These are phyloP conservation scores for Xylariaceae sp. DNA, from an alignment of 2,329 filamentous ascomycete genomes.

Conservation along the genomic window DNA sequence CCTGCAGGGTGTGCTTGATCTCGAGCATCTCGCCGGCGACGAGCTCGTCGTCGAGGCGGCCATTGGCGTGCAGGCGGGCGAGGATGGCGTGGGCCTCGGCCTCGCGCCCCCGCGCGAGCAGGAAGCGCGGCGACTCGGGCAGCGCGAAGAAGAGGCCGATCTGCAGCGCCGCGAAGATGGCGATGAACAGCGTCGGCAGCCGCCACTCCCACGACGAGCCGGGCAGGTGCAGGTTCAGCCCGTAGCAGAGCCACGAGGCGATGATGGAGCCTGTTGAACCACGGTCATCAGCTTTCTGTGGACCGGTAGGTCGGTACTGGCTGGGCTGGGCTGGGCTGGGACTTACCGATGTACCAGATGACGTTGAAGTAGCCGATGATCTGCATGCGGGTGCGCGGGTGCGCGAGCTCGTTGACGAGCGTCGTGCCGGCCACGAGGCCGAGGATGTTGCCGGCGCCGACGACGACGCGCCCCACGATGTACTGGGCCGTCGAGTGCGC, in stretches of 20 bases:
- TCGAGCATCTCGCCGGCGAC: slow-evolving; percentile 34
- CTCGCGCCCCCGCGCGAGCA: slow-evolving; percentile 29
- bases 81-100: slow-evolving; percentile 22
- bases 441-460: slow-evolving; percentile 18
- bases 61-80: slow-evolving; percentile 24
- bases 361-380: slow-evolving; percentile 18
- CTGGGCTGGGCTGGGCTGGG: no score
- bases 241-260: slow-evolving; percentile 14
- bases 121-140: slow-evolving; percentile 39
- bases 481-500: slow-evolving; percentile 14
- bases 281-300: no score
- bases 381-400: slow-evolving; percentile 19
- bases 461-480: slow-evolving; percentile 17
- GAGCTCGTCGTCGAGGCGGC: slow-evolving; percentile 28
- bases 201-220: slow-evolving; percentile 28
- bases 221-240: slow-evolving; percentile 7
- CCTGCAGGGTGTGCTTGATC: slow-evolving; percentile 34
- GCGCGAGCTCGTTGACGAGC: slow-evolving; percentile 22
- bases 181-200: slow-evolving; percentile 37
- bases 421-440: slow-evolving; percentile 19
- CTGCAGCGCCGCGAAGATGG: slow-evolving; percentile 26
- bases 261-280: slow-evolving; percentile 10
- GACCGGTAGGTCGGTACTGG: no score
- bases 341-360: slow-evolving; percentile 11
- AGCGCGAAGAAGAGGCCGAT: slow-evolving; percentile 21